phyloP scores from a whole-genome alignment of 2,329 filamentous ascomycete species.

The Fusarium circinatum region DNA sequence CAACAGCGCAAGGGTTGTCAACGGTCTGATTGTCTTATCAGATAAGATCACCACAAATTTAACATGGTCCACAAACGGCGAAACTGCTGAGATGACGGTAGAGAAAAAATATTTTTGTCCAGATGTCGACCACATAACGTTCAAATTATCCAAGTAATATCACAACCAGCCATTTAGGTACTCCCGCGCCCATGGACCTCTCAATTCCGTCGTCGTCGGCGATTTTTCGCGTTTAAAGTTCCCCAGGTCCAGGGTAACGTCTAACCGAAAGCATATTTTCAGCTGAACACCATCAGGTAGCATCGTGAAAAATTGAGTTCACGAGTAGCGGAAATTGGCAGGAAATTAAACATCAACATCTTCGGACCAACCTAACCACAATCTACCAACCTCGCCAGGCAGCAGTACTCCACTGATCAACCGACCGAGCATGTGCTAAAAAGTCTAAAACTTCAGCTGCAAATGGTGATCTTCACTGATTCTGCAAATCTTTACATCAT shows the following conservation, averaged over 20 bases:
- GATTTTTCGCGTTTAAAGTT: not conserved
- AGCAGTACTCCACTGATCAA: slow-evolving; percentile 11
- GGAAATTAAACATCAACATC: not conserved
- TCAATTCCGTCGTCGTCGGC: not conserved
- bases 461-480: not conserved
- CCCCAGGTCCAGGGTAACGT: not conserved
- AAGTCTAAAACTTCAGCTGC: not conserved
- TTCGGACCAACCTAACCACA: not conserved
- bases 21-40: too few species aligned
- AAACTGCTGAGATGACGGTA: too few species aligned
- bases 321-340: slow-evolving; percentile 5
- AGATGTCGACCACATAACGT: too few species aligned
- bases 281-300: not conserved
- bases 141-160: too few species aligned
- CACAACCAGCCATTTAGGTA: too few species aligned
- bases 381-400: not conserved
- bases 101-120: too few species aligned
- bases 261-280: not conserved
- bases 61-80: too few species aligned
- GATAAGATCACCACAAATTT: too few species aligned
- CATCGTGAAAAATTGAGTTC: not conserved
- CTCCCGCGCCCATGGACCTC: too few species aligned
- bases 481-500: accelerated
- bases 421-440: not conserved
- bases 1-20: too few species aligned